Evolutionary conservation across 2,329 filamentous ascomycete genomes (phyloP).

Genomic region (Plectosphaerella plurivora): DNA sequence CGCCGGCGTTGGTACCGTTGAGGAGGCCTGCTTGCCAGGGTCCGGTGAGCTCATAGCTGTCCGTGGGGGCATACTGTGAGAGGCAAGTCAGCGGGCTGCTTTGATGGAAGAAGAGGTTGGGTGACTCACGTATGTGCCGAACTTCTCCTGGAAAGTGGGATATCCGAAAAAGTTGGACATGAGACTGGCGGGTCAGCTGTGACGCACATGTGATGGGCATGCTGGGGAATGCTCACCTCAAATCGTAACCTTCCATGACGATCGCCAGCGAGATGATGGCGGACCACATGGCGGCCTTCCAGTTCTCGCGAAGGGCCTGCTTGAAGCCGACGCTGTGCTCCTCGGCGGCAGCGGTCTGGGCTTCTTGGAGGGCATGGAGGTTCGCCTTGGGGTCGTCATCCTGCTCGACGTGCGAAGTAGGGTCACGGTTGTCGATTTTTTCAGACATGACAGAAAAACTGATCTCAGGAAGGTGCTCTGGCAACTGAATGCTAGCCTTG

Average conservation of each 20-base stretch:
- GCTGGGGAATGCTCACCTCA: slow-evolving; percentile 23
- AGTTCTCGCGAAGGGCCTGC: slow-evolving; percentile 23
- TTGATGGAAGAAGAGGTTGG: not conserved
- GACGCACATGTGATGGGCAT: not conserved
- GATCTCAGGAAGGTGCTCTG: not conserved
- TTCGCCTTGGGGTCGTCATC: slow-evolving; percentile 9
- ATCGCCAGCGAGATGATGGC: slow-evolving; percentile 36
- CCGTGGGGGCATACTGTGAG: slow-evolving; percentile 16
- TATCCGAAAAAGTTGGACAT: slow-evolving; percentile 40
- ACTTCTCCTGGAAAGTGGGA: slow-evolving; percentile 31
- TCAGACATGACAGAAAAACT: not conserved
- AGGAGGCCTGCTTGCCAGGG: slow-evolving; percentile 48
- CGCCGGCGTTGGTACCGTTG: slow-evolving; percentile 31
- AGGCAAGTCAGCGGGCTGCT: not conserved
- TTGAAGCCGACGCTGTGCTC: slow-evolving; percentile 20
- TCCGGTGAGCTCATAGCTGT: slow-evolving; percentile 40
- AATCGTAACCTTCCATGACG: slow-evolving; percentile 47
- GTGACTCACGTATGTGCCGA: slow-evolving; percentile 26
- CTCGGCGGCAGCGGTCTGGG: slow-evolving; percentile 8
- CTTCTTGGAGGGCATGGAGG: slow-evolving; percentile 6
- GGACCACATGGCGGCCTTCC: slow-evolving; percentile 31
- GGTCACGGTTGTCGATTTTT: not conserved
- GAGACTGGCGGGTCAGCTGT: slow-evolving; percentile 14
- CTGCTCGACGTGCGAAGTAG: not conserved
- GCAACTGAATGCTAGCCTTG: no score